Conservation (phyloP, 2,329 filamentous ascomycete species). For the Alternaria hordeiaustralica region DNA sequence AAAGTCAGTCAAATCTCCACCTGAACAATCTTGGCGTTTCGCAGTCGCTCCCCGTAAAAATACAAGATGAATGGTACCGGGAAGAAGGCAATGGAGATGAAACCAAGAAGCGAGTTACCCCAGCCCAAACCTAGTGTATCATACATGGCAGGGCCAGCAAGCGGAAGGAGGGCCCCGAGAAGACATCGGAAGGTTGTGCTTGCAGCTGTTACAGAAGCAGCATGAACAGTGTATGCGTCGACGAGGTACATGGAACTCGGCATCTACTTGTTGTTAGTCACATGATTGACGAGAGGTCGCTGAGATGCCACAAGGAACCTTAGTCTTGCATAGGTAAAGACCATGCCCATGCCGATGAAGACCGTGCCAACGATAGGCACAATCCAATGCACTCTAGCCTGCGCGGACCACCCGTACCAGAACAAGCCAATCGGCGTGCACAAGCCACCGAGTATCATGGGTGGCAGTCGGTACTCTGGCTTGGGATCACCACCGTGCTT, state of each 20-base stretch:
- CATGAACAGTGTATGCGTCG: constrained; percentile 63
- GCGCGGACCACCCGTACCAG: constrained; percentile 50
- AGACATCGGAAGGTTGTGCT: constrained; percentile 65
- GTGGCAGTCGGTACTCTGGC: neutral
- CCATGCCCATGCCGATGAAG: constrained; percentile 56
- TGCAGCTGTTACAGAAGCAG: constrained; percentile 63
- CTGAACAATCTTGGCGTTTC: neutral
- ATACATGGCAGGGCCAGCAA: constrained; percentile 66
- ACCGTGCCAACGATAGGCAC: constrained; percentile 60
- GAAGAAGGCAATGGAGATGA: constrained; percentile 54
- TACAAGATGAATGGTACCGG: neutral
- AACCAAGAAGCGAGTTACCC: constrained; percentile 62
- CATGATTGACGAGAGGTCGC: neutral
- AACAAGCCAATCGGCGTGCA: neutral
- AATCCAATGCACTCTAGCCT: constrained; percentile 63
- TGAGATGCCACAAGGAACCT: neutral
- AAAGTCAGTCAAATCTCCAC: neutral
- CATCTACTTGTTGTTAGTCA: too few relatives aligned
- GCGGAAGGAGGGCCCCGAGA: constrained; percentile 63
- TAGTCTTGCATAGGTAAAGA: constrained; percentile 50
- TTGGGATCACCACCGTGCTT: constrained; percentile 2
- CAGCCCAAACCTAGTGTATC: constrained; percentile 63
- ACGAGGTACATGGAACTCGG: constrained; percentile 60
- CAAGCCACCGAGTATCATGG: neutral
- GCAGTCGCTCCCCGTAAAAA: neutral